Base-by-base conservation (phyloP, 495 filamentous ascomycete species). In the Talaromyces stipitatus region DNA sequence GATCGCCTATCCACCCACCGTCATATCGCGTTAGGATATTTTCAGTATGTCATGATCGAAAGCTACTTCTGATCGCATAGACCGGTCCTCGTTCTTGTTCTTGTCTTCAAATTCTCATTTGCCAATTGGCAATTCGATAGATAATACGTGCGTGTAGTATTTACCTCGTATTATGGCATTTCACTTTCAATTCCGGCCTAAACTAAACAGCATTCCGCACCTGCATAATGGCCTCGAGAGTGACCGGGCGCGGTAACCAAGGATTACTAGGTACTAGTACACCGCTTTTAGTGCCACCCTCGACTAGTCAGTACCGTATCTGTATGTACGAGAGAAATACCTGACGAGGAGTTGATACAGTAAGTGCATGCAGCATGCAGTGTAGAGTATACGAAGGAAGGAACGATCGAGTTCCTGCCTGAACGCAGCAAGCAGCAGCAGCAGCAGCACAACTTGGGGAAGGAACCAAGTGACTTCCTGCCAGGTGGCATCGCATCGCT, bases 1-100 rank as follows among this genome's bases (percentile, higher is more conserved):
- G 51, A 54, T 54, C 51, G 51, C n/a, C 18, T 9, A 48, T 48
- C 22, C 5, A 51, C 18, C 43, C 43, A 47, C 43, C 43, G 43
- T 20, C 23, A 47, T 26, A 47, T 22, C 43, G 8, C 16, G 36
- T 41, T 32, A n/a, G n/a, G 36, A 14, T 41, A 41, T 18, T 16
- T 41, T 16, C 16, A 16, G 36, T 16, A 16, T 41, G 18, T 41
- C 18, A 18, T 29, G 28, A 29, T 18, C n/a, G n/a, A n/a, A n/a
- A n/a, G n/a, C n/a, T n/a, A n/a, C n/a, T n/a, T n/a, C n/a, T n/a
- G n/a, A n/a, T n/a, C n/a, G n/a, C n/a, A n/a, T n/a, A n/a, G n/a
- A n/a, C n/a, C n/a, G n/a, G n/a, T n/a, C n/a, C n/a, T n/a, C n/a
- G n/a, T n/a, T n/a, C n/a, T n/a, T n/a, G n/a, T n/a, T n/a, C n/a